These are phyloP conservation scores for Diaporthe sp. DNA, from an alignment of 2,329 filamentous ascomycete species.

Conservation along the genomic window DNA sequence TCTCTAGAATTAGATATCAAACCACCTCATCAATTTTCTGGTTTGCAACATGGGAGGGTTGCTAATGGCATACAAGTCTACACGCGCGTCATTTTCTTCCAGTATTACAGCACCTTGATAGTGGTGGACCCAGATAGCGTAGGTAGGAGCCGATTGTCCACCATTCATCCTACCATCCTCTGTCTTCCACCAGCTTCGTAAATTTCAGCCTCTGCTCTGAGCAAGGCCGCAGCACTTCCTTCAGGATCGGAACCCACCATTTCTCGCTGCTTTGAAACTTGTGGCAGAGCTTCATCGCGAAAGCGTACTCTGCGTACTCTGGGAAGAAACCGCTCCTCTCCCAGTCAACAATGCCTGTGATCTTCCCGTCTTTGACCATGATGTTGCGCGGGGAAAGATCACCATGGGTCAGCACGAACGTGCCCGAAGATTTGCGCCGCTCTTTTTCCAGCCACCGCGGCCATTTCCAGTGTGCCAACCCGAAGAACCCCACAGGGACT, in stretches of 20 bases:
- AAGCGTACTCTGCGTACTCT: slow-evolving; percentile 40
- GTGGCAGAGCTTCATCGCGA: slow-evolving; percentile 33
- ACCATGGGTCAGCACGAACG: slow-evolving; percentile 27
- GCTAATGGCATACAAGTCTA: not conserved
- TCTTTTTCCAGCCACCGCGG: slow-evolving; percentile 24
- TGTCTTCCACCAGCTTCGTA: not conserved
- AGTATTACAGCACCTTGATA: not conserved
- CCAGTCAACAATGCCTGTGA: slow-evolving; percentile 41
- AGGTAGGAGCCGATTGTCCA: not conserved
- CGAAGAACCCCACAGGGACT: not conserved
- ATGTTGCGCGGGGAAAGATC: slow-evolving; percentile 37
- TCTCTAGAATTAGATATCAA: too few species aligned
- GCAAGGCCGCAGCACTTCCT: slow-evolving; percentile 7
- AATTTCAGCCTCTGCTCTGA: slow-evolving; percentile 11
- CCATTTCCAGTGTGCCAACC: slow-evolving; percentile 12
- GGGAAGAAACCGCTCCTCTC: slow-evolving; percentile 40
- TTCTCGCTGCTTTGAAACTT: slow-evolving; percentile 20
- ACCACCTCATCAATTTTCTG: too few species aligned
- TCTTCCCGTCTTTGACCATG: slow-evolving; percentile 12
- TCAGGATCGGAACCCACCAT: slow-evolving; percentile 36
- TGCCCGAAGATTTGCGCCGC: slow-evolving; percentile 5
- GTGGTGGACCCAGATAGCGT: not conserved
- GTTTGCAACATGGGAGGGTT: not conserved
- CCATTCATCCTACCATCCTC: slow-evolving; percentile 10
- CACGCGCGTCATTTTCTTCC: not conserved